Percentiles rank a stretch among this genome's conserved stretches.
Evolutionary conservation across 2,329 filamentous ascomycete species (phyloP).

Genomic region (Emergomyces orientalis): DNA sequence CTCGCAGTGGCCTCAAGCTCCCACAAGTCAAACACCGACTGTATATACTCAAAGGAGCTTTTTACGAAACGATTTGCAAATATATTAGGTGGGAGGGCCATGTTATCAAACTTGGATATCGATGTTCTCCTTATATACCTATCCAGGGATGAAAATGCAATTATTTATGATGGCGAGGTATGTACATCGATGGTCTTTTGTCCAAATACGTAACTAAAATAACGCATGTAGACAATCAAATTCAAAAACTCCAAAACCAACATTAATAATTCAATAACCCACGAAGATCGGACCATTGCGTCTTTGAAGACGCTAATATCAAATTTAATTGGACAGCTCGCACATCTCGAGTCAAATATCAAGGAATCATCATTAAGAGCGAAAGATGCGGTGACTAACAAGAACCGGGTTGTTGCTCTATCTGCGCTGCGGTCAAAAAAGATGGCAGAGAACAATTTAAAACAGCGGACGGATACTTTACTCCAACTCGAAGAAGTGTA

Average conservation of each 20-base stretch:
- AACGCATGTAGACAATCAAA: slow-evolving; percentile 57
- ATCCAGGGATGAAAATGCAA: slow-evolving; percentile 53
- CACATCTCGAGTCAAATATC: slow-evolving; percentile 51
- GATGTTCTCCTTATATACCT: slow-evolving; percentile 62
- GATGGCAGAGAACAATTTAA: slow-evolving; percentile 62
- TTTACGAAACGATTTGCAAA: slow-evolving; percentile 53
- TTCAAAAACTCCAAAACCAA: slow-evolving; percentile 51
- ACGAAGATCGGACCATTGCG: slow-evolving; percentile 73
- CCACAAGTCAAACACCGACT: slow-evolving; percentile 49
- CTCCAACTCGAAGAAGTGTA: slow-evolving; percentile 76
- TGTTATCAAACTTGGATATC: slow-evolving; percentile 55
- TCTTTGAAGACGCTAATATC: slow-evolving; percentile 65
- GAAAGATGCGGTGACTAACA: slow-evolving; percentile 62
- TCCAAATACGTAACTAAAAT: slow-evolving; percentile 34
- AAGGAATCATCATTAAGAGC: slow-evolving; percentile 37
- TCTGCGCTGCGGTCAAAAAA: slow-evolving; percentile 77
- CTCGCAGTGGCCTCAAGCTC: slow-evolving; percentile 35
- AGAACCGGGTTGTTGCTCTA: slow-evolving; percentile 66
- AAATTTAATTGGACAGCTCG: slow-evolving; percentile 57
- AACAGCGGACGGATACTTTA: slow-evolving; percentile 62
- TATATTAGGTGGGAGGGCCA: slow-evolving; percentile 40
- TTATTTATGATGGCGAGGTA: slow-evolving; percentile 42
- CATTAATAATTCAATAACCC: slow-evolving; percentile 48
- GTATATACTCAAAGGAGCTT: slow-evolving; percentile 57
- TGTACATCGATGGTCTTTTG: slow-evolving; percentile 34